phyloP scores from a whole-genome alignment of 768 basidiomycete species.

The Asterophora parasitica region DNA sequence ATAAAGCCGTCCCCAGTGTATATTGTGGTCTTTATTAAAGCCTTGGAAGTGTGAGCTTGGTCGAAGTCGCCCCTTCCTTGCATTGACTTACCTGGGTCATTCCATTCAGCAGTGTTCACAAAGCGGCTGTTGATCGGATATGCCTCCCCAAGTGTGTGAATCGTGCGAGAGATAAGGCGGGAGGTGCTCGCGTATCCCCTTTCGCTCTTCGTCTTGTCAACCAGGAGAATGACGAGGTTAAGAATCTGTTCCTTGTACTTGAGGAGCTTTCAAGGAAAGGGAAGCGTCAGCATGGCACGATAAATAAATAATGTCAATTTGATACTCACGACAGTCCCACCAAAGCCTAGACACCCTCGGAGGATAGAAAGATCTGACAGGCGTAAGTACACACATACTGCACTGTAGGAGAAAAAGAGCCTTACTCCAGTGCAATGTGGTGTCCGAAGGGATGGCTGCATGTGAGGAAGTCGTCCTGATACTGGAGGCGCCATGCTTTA shows the following conservation, averaged over 20 bases:
- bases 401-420: not conserved
- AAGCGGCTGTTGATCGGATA: conserved; percentile 79
- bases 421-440: conserved; percentile 91
- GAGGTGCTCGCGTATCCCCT: conserved; percentile 82
- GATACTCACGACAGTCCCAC: conserved; percentile 52
- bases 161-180: conserved; percentile 66
- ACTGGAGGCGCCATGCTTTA: conserved; percentile 88
- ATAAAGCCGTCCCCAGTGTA: conserved; percentile 78
- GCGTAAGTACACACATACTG: not conserved
- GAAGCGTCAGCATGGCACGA: conserved; percentile 4
- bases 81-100: conserved; percentile 54
- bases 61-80: not conserved
- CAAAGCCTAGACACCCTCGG: conserved; percentile 76
- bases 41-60: conserved; percentile 31
- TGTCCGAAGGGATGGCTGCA: conserved; percentile 74
- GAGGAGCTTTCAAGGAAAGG: conserved; percentile 44
- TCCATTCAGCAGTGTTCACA: conserved; percentile 79
- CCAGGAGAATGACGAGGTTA: conserved; percentile 55
- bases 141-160: conserved; percentile 69
- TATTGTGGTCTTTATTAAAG: conserved; percentile 58
- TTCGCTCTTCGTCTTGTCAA: conserved; percentile 82
- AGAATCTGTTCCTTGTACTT: conserved; percentile 65
- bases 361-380: conserved; percentile 71
- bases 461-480: conserved; percentile 75
- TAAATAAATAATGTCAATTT: too few relatives aligned